These are phyloP conservation scores for Rheum nobile DNA, from an alignment of 148 eudicot genomes.

Conservation along the genomic window DNA sequence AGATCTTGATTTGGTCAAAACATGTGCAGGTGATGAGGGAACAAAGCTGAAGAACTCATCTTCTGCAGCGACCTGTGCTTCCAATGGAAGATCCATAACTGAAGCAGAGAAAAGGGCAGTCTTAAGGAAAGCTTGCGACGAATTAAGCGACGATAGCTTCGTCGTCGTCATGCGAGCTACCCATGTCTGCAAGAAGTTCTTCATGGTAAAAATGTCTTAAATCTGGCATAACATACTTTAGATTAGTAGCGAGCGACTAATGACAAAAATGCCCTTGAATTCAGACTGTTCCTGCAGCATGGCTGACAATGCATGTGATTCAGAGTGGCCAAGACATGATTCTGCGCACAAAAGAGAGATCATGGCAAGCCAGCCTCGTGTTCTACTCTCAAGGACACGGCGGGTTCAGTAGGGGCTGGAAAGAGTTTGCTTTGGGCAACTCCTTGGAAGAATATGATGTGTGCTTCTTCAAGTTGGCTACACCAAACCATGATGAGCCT, in stretches of 20 bases:
- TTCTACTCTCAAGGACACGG: constrained; percentile 12
- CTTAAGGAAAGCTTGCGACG: constrained; percentile 16
- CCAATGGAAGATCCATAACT: constrained; percentile 12
- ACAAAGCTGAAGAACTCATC: background rate
- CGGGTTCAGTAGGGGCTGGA: constrained; percentile 21
- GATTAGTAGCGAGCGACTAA: no score
- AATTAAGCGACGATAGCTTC: constrained; percentile 16
- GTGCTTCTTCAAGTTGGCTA: constrained; percentile 6
- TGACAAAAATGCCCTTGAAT: background rate
- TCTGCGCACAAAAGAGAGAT: constrained; percentile 10
- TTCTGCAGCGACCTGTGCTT: constrained; percentile 4
- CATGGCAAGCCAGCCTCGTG: constrained; percentile 14
- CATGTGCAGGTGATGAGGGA: background rate
- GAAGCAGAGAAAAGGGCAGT: constrained; percentile 12
- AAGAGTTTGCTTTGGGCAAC: constrained; percentile 17
- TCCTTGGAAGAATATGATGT: constrained; percentile 11
- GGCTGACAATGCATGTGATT: constrained; percentile 12
- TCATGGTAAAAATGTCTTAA: constrained; percentile 7
- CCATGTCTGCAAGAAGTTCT: constrained; percentile 15
- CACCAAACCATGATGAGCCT: background rate
- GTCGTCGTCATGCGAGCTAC: constrained; percentile 24
- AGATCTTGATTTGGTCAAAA: constrained; percentile 1
- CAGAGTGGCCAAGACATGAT: constrained; percentile 8
- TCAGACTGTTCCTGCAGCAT: constrained; percentile 22
- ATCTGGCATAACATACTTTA: no score